phyloP scores from a whole-genome alignment of 176 grass and related monocot species.

The Oryza brachyantha region DNA sequence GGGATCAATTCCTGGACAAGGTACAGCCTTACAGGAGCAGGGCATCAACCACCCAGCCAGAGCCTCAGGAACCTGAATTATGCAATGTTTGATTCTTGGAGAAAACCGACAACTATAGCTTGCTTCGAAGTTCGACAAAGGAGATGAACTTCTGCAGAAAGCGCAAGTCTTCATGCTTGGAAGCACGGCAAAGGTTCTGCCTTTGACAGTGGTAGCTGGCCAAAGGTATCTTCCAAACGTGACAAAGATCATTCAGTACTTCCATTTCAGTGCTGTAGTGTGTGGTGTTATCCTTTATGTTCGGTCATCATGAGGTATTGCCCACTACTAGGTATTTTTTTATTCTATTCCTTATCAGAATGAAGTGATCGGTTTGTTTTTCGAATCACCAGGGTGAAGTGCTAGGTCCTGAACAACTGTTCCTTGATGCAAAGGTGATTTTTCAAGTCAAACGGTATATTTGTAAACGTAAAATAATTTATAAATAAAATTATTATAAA shows the following conservation, averaged over 20 bases:
- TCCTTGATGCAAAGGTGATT: too few species aligned
- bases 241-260: too few species aligned
- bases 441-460: too few species aligned
- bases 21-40: conserved; percentile 9
- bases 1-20: neutral
- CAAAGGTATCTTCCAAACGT: too few species aligned
- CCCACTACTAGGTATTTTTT: neutral
- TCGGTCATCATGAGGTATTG: neutral
- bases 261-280: neutral
- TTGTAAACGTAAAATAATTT: too few species aligned
- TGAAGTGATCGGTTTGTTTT: neutral
- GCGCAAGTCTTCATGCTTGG: too few species aligned
- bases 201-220: neutral
- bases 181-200: conserved; percentile 1
- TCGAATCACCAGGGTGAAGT: neutral
- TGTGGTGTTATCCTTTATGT: neutral
- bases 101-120: neutral
- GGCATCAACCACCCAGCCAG: neutral
- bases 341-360: neutral
- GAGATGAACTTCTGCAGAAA: too few species aligned
- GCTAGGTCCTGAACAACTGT: neutral
- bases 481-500: too few species aligned
- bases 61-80: neutral
- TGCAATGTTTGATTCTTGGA: neutral
- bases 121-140: too few species aligned